Percentiles rank a stretch among this genome's conserved stretches.
Evolutionary conservation across 495 filamentous ascomycete genomes (phyloP).

Genomic region (Achaetomiella virescens): DNA sequence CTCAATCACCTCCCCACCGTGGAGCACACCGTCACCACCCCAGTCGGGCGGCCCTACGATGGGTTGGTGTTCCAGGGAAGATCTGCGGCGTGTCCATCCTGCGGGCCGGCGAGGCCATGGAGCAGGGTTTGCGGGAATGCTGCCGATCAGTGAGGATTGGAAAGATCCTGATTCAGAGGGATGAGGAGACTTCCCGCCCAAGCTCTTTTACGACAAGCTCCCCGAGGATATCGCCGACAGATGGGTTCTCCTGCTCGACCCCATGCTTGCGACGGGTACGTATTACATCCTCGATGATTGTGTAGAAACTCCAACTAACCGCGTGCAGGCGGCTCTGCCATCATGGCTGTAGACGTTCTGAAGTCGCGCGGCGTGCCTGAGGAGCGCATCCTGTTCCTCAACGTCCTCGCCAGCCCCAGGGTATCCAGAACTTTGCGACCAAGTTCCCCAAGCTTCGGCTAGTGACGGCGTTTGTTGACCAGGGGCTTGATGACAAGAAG

Average conservation of each 20-base stretch:
- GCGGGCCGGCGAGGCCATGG: slow-evolving; percentile 97
- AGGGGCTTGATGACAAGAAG: slow-evolving; percentile 94
- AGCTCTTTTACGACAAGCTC: slow-evolving; percentile 94
- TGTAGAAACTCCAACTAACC: slow-evolving; percentile 7
- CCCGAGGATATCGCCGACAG: slow-evolving; percentile 86
- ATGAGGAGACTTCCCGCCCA: slow-evolving; percentile 90
- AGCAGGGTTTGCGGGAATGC: slow-evolving; percentile 92
- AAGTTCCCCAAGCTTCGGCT: slow-evolving; percentile 88
- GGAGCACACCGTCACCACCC: slow-evolving; percentile 80
- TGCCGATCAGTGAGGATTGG: slow-evolving; percentile 94
- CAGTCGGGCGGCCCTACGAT: slow-evolving; percentile 79
- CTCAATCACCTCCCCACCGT: slow-evolving; percentile 93
- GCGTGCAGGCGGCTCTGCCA: slow-evolving; percentile 76
- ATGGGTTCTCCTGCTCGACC: slow-evolving; percentile 94
- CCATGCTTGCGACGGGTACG: slow-evolving; percentile 95
- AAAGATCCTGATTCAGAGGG: slow-evolving; percentile 95
- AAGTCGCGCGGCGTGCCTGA: slow-evolving; percentile 87
- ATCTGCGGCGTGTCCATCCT: slow-evolving; percentile 98
- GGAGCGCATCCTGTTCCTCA: slow-evolving; percentile 90
- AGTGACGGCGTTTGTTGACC: slow-evolving; percentile 94
- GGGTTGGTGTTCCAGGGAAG: slow-evolving; percentile 96
- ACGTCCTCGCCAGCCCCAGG: slow-evolving; percentile 94
- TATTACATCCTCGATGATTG: slow-evolving; percentile 11
- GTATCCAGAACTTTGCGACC: slow-evolving; percentile 81
- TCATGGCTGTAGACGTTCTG: slow-evolving; percentile 90